A percentile compares a stretch with the other conserved stretches of the same genome.
Evolutionary conservation across 2,329 filamentous ascomycete genomes (phyloP).

Genomic region (Aspergillus spinulosporus): DNA sequence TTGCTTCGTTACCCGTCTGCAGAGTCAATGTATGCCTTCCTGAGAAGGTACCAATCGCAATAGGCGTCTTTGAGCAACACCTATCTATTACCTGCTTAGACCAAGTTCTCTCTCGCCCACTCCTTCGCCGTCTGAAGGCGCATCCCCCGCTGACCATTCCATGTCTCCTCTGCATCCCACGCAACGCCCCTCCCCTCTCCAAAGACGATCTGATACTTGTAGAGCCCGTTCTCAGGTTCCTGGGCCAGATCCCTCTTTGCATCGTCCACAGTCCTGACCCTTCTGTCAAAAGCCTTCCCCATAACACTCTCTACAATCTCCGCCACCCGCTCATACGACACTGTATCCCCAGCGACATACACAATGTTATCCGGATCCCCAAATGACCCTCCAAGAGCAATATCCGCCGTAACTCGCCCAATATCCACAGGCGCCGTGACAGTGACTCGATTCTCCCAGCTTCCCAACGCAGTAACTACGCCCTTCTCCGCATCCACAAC

Average conservation of each 20-base stretch:
- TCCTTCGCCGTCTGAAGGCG: slow-evolving; percentile 22
- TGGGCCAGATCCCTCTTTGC: slow-evolving; percentile 42
- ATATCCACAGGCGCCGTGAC: slow-evolving; percentile 66
- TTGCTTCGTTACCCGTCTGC: too few species aligned
- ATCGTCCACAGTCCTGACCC: slow-evolving; percentile 44
- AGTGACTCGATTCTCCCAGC: slow-evolving; percentile 64
- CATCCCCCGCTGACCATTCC: slow-evolving; percentile 55
- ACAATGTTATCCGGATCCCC: slow-evolving; percentile 41
- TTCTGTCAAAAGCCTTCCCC: slow-evolving; percentile 46
- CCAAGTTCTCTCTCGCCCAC: slow-evolving; percentile 22
- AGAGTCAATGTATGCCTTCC: too few species aligned
- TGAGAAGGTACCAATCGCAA: too few species aligned
- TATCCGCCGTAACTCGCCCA: slow-evolving; percentile 58
- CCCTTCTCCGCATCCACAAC: slow-evolving; percentile 54
- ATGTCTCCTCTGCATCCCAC: slow-evolving; percentile 57
- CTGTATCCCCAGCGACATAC: slow-evolving; percentile 62
- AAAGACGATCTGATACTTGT: slow-evolving; percentile 63
- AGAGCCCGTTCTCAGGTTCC: slow-evolving; percentile 52
- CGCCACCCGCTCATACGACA: slow-evolving; percentile 58
- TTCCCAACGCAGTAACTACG: slow-evolving; percentile 57
- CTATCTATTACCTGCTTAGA: background rate
- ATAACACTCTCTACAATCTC: slow-evolving; percentile 53
- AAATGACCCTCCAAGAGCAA: slow-evolving; percentile 42
- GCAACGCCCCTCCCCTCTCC: slow-evolving; percentile 58
- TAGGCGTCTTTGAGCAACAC: too few species aligned